phyloP scores from a whole-genome alignment of 2,329 filamentous ascomycete species.

The Colletotrichum australisinense region DNA sequence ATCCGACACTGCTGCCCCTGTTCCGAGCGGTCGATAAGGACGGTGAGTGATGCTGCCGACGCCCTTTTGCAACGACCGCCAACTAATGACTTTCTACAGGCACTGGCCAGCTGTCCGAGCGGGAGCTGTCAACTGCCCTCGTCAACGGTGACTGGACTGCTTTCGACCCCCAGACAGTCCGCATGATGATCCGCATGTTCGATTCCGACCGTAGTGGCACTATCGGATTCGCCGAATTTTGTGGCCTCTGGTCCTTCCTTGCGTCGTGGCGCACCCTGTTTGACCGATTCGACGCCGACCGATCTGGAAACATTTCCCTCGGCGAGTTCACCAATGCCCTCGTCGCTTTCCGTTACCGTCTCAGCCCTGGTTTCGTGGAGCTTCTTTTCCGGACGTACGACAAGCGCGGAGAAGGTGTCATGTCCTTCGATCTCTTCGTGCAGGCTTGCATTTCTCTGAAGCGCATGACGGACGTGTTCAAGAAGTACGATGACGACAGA shows the following conservation, averaged over 20 bases:
- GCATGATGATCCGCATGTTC: slow-evolving; percentile 99
- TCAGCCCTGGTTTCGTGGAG: slow-evolving; percentile 85
- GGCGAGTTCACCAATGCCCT: slow-evolving; percentile 91
- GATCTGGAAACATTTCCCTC: slow-evolving; percentile 86
- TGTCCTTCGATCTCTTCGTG: slow-evolving; percentile 96
- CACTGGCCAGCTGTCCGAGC: slow-evolving; percentile 85
- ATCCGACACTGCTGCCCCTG: slow-evolving; percentile 82
- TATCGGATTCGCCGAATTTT: slow-evolving; percentile 96
- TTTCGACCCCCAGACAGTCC: slow-evolving; percentile 93
- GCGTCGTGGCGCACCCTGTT: slow-evolving; percentile 95
- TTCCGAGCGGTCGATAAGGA: slow-evolving; percentile 93
- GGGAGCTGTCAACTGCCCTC: slow-evolving; percentile 87
- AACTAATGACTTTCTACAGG: slow-evolving; percentile 54
- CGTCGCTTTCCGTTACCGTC: slow-evolving; percentile 91
- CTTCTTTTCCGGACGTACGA: slow-evolving; percentile 92
- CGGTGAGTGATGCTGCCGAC: slow-evolving; percentile 57
- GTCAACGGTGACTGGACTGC: slow-evolving; percentile 97
- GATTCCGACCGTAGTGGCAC: slow-evolving; percentile 89
- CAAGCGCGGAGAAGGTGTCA: slow-evolving; percentile 75
- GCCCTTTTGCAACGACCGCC: not conserved
- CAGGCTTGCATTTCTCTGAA: slow-evolving; percentile 97
- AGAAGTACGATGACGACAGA: slow-evolving; percentile 96
- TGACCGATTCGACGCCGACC: slow-evolving; percentile 92
- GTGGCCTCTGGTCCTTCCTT: slow-evolving; percentile 94
- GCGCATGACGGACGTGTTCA: slow-evolving; percentile 99